Evolutionary conservation across 2,329 filamentous ascomycete genomes (phyloP).

Genomic region (Monosporascus sp.): DNA sequence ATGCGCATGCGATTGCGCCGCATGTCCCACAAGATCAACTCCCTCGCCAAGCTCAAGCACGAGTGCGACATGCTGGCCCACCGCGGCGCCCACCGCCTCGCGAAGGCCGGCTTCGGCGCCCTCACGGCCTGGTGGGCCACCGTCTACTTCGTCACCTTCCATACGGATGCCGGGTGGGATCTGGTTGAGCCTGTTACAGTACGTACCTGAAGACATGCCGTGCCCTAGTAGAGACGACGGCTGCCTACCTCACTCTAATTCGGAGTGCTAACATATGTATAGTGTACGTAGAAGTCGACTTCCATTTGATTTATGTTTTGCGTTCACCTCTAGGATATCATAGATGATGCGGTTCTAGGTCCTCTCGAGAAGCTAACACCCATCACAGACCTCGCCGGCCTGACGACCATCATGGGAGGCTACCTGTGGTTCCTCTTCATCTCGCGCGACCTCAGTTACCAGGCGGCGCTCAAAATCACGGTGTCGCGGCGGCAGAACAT

Average conservation of each 20-base stretch:
- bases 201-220: background rate
- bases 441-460: slow-evolving; percentile 83
- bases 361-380: too few relatives aligned
- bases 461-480: slow-evolving; percentile 80
- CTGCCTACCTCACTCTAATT: too few relatives aligned
- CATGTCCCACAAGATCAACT: slow-evolving; percentile 62
- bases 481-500: slow-evolving; percentile 71
- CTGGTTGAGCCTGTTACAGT: slow-evolving; percentile 79
- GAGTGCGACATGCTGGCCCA: slow-evolving; percentile 78
- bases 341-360: too few relatives aligned
- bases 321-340: too few relatives aligned
- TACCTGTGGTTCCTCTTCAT: slow-evolving; percentile 95
- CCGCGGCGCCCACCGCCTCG: slow-evolving; percentile 70
- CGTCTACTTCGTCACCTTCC: slow-evolving; percentile 68
- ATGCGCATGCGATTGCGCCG: slow-evolving; percentile 71
- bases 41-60: slow-evolving; percentile 68
- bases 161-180: slow-evolving; percentile 81
- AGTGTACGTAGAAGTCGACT: background rate
- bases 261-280: background rate
- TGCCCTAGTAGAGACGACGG: background rate
- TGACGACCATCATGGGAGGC: slow-evolving; percentile 79
- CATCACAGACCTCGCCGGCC: slow-evolving; percentile 66
- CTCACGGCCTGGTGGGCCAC: slow-evolving; percentile 75
- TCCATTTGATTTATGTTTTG: too few relatives aligned
- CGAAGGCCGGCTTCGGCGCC: slow-evolving; percentile 70